A percentile compares a stretch with the other conserved stretches of the same genome.
These are phyloP conservation scores for Saccharomycopsis sp. DNA, from an alignment of 805 yeast genomes.

Conservation along the genomic window DNA sequence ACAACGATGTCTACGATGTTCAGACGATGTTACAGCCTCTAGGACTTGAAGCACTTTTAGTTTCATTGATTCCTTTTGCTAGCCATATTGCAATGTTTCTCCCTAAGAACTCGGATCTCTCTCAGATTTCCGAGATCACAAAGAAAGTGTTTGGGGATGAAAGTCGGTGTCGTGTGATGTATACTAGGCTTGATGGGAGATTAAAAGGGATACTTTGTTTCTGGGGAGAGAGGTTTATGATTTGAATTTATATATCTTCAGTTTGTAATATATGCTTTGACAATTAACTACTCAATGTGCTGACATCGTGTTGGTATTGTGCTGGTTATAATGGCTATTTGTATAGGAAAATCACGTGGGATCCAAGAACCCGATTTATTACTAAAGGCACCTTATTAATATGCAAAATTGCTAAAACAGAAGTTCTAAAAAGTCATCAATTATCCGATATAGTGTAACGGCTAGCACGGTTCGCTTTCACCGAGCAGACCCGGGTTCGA, in stretches of 20 bases:
- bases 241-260: too few relatives aligned
- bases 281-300: too few relatives aligned
- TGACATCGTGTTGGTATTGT: too few relatives aligned
- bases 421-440: too few relatives aligned
- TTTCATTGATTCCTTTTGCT: conserved; percentile 36
- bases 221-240: conserved; percentile 48
- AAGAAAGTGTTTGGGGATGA: conserved; percentile 37
- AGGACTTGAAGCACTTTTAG: conserved; percentile 38
- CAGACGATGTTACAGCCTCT: conserved; percentile 41
- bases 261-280: too few relatives aligned
- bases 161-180: conserved; percentile 41
- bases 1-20: conserved; percentile 40
- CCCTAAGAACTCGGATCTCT: conserved; percentile 53
- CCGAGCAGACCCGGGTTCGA: conserved; percentile 83
- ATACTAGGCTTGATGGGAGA: conserved; percentile 35
- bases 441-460: conserved; percentile 77
- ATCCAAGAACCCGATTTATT: too few relatives aligned
- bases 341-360: too few relatives aligned
- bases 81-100: conserved; percentile 51
- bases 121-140: conserved; percentile 45
- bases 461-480: conserved; percentile 80
- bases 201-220: conserved; percentile 51
- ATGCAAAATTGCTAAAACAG: too few relatives aligned
- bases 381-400: too few relatives aligned
- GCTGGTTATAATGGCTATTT: too few relatives aligned